Base-by-base conservation (phyloP, 2,329 filamentous ascomycete genomes). In the Cladosporium sp. region DNA sequence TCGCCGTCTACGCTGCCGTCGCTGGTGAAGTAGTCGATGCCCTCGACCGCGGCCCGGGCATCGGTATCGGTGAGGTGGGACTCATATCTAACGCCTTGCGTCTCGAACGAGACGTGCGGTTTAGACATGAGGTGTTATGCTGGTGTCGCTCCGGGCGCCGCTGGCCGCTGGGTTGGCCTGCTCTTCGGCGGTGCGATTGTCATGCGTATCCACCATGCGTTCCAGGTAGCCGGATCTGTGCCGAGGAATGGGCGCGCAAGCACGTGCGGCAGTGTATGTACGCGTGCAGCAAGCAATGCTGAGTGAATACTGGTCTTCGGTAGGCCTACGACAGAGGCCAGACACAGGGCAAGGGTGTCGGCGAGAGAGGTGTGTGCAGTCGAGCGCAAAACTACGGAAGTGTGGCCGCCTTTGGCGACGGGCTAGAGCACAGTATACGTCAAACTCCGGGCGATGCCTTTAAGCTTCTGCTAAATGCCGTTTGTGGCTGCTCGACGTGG, bases 1-100 rank as follows among this genome's bases (percentile, higher is more conserved):
- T 42, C 44, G 17, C 62, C 60, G 55, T 63, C 60, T 42, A 65
- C 62, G 50, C 65, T 64, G 45, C 64, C 65, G 10, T 65, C 62
- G 34, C 60, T 62, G 17, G 64, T 63, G 60, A 71, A 71, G 57
- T 71, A 71, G 61, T 67, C 68, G 10, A 59, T 20, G 42, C 19
- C 24, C 20, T 52, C 58, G 17, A 12, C 24, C 6, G 44, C 24
- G 12, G 35, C n/a, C 9, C 44, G 35, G 34, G 25, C 34, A 4
- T 49, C 37, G 54, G 17, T 49, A 10, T 32, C 32, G n/a, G 35
- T 40, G 17, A 28, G 24, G 24, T 57, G 24, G 10, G 34, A 40
- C 19, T 50, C 44, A 49, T 49, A 37, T 17, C 54, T 22, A 25
- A 39, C 12, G 7, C 42, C 54, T 50, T 49, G 54, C n/a, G 54